Evolutionary conservation across 768 basidiomycete genomes (phyloP), one percentile per base, ranked within the genome.

Genomic region (Cystoderma amianthinum): DNA sequence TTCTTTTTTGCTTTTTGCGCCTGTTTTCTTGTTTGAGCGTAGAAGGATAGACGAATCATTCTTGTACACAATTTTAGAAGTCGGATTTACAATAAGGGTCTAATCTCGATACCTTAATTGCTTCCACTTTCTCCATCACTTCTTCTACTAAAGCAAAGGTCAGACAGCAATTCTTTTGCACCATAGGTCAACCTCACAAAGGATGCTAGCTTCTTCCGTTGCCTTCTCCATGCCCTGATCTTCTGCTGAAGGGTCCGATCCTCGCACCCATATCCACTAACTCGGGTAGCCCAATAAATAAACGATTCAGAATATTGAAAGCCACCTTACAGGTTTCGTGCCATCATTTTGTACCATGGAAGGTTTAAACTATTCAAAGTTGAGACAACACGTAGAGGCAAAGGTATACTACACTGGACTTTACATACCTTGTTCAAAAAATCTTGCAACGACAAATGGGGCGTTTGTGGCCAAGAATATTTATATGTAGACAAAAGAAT

Each of bases 341-440:
- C 84, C 85, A 44, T 86, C 81, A 52, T 87, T 76, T 48, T 83
- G 76, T 7, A 85, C 79, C 82, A 86, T 81, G 13, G 83, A 85
- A 1, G 85, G 85, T 39, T 69, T 81, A 48, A 76, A 84, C 83
- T 86, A 46, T 10, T 39, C 18, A 41, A 16, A 18, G 33, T 44
- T 28, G 32, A 24, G 23, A 19, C 38, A 9, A 34, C 38, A n/a
- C n/a, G n/a, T n/a, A n/a, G n/a, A n/a, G n/a, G n/a, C n/a, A 15
- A 45, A 12, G 28, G 30, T 28, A 21, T 20, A 48, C 21, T 15
- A 44, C 44, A 32, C 38, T n/a, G 23, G 36, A 36, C 24, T 5
- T 22, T 43, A 25, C 59, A 25, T 48, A 73, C 82, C 61, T 84
- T 82, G 25, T 55, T 56, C 39, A 81, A 52, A 49, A 80, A 85